Evolutionary conservation across 2,329 filamentous ascomycete genomes (phyloP).

Genomic region (Dothideomycetes sp.): DNA sequence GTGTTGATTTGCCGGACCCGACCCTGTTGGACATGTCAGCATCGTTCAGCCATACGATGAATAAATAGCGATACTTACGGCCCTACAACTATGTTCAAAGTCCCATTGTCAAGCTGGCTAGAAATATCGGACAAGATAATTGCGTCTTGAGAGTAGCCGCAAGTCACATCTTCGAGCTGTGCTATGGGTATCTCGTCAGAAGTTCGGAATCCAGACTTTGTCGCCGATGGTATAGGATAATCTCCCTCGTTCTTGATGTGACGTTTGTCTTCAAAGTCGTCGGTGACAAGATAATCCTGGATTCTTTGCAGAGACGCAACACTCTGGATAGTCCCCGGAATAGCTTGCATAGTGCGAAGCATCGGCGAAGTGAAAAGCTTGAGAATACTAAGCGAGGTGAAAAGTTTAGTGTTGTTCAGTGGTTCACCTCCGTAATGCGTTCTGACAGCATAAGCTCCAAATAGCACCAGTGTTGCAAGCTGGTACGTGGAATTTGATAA

Average conservation of each 20-base stretch:
- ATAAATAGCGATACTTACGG: background rate
- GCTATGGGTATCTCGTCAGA: background rate
- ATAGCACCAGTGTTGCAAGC: slow-evolving; percentile 13
- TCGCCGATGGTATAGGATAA: no score
- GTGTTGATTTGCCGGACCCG: slow-evolving; percentile 13
- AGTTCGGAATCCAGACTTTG: background rate
- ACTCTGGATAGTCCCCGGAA: slow-evolving; percentile 12
- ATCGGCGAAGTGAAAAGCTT: slow-evolving; percentile 18
- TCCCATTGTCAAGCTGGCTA: slow-evolving; percentile 6
- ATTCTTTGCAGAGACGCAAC: slow-evolving; percentile 16
- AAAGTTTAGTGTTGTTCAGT: slow-evolving; percentile 15
- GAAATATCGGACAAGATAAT: slow-evolving; percentile 8
- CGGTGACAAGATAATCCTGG: slow-evolving; percentile 12
- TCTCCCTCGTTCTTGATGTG: slow-evolving; percentile 1
- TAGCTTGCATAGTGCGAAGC: slow-evolving; percentile 12
- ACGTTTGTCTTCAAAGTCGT: slow-evolving; percentile 7
- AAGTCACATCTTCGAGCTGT: background rate
- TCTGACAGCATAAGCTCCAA: slow-evolving; percentile 15
- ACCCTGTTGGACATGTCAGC: slow-evolving; percentile 6
- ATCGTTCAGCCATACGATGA: no score
- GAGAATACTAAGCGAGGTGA: slow-evolving; percentile 17
- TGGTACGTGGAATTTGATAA: slow-evolving; percentile 17
- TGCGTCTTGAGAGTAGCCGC: slow-evolving; percentile 8
- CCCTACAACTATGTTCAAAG: slow-evolving; percentile 14
- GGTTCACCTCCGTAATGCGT: slow-evolving; percentile 8